Evolutionary conservation across 1,139 yeast species (phyloP).

Genomic region (Kluyveromyces marxianus): DNA sequence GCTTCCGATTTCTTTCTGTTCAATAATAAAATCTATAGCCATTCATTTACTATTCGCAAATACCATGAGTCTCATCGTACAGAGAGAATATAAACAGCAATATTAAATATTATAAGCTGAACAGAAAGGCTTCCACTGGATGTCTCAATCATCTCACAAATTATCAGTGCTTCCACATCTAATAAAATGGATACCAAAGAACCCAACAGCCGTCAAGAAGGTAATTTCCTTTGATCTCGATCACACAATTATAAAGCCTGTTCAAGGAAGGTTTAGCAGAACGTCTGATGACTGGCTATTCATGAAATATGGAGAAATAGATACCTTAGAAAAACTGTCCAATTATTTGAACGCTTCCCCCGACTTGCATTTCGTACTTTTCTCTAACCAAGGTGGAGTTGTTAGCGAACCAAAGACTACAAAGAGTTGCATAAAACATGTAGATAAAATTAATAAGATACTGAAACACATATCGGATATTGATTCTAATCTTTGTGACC

Average conservation of each 20-base stretch:
- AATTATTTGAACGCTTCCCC: slow-evolving; percentile 27
- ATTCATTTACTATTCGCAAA: too few relatives aligned
- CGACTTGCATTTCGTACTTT: slow-evolving; percentile 45
- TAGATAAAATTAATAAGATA: slow-evolving; percentile 38
- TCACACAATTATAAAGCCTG: slow-evolving; percentile 28
- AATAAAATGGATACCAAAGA: slow-evolving; percentile 23
- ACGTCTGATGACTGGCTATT: slow-evolving; percentile 28
- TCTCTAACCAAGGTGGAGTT: slow-evolving; percentile 76
- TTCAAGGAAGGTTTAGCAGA: slow-evolving; percentile 20
- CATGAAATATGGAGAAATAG: slow-evolving; percentile 15
- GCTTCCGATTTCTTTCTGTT: too few relatives aligned
- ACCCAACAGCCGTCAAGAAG: neutral
- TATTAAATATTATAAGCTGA: neutral
- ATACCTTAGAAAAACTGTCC: slow-evolving; percentile 15
- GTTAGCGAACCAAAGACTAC: slow-evolving; percentile 34
- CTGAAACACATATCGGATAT: slow-evolving; percentile 20
- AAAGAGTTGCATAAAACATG: slow-evolving; percentile 47
- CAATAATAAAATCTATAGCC: too few relatives aligned
- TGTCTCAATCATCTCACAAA: slow-evolving; percentile 17
- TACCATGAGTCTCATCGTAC: too few relatives aligned
- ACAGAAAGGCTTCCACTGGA: neutral
- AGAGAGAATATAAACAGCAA: too few relatives aligned
- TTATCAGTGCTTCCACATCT: slow-evolving; percentile 26
- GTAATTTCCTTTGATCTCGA: slow-evolving; percentile 28
- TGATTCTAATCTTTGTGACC: slow-evolving; percentile 18